A percentile compares a stretch with the other conserved stretches of the same genome.
Evolutionary conservation across 2,329 filamentous ascomycete genomes (phyloP).

Genomic region (Fusarium xyrophilum): DNA sequence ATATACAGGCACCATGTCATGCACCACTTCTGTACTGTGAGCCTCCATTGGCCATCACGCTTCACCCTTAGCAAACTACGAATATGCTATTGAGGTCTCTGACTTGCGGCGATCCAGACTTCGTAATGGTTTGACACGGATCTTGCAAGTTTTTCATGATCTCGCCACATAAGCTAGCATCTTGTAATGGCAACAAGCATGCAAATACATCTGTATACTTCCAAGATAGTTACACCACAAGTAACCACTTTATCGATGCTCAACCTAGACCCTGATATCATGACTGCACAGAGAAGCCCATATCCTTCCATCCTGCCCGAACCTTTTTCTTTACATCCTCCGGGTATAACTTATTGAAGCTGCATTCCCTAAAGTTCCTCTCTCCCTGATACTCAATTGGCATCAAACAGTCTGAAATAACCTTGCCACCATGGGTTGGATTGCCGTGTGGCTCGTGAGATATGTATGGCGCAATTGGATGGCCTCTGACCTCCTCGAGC

Average conservation of each 20-base stretch:
- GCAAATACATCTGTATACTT: background rate
- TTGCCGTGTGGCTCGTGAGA: background rate
- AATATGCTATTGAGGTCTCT: background rate
- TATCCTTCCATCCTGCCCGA: background rate
- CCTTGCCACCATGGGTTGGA: background rate
- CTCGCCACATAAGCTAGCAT: background rate
- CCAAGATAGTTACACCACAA: too few relatives aligned
- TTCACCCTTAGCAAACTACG: background rate
- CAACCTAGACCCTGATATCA: background rate
- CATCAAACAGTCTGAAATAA: background rate
- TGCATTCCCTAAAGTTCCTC: background rate
- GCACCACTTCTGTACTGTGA: background rate
- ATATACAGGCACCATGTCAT: background rate
- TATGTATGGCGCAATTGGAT: background rate
- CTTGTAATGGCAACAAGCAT: background rate
- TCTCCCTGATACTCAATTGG: background rate
- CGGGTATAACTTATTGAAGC: background rate
- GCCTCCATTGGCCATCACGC: background rate
- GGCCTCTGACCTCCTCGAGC: background rate
- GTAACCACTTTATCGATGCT: too few relatives aligned
- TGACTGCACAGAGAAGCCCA: background rate
- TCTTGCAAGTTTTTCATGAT: too few relatives aligned
- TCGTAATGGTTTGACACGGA: background rate
- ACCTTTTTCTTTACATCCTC: background rate
- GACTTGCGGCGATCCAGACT: too few relatives aligned